A percentile compares a stretch with the other conserved stretches of the same genome.
phyloP scores from a whole-genome alignment of 768 basidiomycete genomes.

The Suillus paluster region DNA sequence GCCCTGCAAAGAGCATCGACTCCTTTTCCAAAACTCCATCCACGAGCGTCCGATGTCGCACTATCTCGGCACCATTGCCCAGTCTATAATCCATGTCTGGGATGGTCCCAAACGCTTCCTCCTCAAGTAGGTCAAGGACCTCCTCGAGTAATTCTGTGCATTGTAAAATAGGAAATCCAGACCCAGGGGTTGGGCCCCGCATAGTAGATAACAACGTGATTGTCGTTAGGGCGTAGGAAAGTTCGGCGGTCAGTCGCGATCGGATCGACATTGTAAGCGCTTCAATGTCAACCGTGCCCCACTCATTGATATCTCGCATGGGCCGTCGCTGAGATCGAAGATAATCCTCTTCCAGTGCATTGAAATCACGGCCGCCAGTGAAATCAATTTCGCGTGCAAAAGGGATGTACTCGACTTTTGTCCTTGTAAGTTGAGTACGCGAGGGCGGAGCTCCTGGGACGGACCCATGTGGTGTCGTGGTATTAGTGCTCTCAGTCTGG shows the following conservation, averaged over 20 bases:
- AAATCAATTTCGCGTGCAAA: constrained; percentile 75
- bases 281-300: constrained; percentile 90
- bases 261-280: constrained; percentile 92
- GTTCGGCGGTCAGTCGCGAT: constrained; percentile 79
- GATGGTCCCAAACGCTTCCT: constrained; percentile 69
- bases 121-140: constrained; percentile 84
- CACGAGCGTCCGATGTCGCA: constrained; percentile 70
- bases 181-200: constrained; percentile 58
- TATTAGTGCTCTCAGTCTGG: not conserved
- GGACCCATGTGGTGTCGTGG: constrained; percentile 23
- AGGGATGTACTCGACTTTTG: constrained; percentile 90
- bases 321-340: constrained; percentile 54
- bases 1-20: constrained; percentile 60
- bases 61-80: constrained; percentile 41
- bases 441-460: constrained; percentile 40
- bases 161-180: constrained; percentile 75
- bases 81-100: constrained; percentile 32
- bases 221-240: constrained; percentile 90
- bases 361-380: constrained; percentile 81
- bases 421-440: constrained; percentile 59
- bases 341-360: constrained; percentile 65
- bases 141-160: constrained; percentile 87
- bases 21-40: constrained; percentile 61
- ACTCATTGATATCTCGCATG: constrained; percentile 77
- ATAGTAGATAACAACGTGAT: constrained; percentile 82